Evolutionary conservation across 208 protist genomes (phyloP).

Genomic region (Zelonia costaricensis): DNA sequence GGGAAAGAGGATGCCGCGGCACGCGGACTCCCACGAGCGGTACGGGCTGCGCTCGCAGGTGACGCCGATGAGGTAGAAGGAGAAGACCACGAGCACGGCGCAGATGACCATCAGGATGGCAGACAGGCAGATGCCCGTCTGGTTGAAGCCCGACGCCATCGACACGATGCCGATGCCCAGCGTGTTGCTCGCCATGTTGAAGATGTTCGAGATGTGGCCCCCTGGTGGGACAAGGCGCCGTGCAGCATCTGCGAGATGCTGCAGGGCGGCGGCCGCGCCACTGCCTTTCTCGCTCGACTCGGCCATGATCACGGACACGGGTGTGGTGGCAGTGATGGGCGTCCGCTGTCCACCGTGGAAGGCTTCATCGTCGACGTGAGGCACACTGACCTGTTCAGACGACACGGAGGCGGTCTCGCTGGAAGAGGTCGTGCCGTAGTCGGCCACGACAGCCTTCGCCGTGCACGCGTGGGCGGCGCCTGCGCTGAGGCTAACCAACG

Average conservation of each 20-base stretch:
- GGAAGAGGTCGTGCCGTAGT: too few relatives aligned
- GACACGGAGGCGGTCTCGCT: too few relatives aligned
- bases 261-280: not conserved
- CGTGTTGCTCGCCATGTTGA: slow-evolving; percentile 59
- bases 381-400: too few relatives aligned
- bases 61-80: slow-evolving; percentile 63
- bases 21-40: slow-evolving; percentile 55
- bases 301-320: not conserved
- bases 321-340: too few relatives aligned
- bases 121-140: slow-evolving; percentile 44
- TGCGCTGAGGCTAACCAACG: too few relatives aligned
- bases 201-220: slow-evolving; percentile 50
- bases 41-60: slow-evolving; percentile 48
- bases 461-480: too few relatives aligned
- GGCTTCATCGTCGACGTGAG: too few relatives aligned
- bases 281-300: not conserved
- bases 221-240: slow-evolving; percentile 45
- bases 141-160: slow-evolving; percentile 59
- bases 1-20: slow-evolving; percentile 54
- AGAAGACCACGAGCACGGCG: slow-evolving; percentile 51
- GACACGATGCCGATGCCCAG: slow-evolving; percentile 64
- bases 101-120: slow-evolving; percentile 55
- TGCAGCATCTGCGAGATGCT: not conserved
- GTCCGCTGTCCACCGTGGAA: too few relatives aligned
- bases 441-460: too few relatives aligned